Evolutionary conservation across 345 rosid species (phyloP).

Genomic region (Hypericum perforatum): DNA sequence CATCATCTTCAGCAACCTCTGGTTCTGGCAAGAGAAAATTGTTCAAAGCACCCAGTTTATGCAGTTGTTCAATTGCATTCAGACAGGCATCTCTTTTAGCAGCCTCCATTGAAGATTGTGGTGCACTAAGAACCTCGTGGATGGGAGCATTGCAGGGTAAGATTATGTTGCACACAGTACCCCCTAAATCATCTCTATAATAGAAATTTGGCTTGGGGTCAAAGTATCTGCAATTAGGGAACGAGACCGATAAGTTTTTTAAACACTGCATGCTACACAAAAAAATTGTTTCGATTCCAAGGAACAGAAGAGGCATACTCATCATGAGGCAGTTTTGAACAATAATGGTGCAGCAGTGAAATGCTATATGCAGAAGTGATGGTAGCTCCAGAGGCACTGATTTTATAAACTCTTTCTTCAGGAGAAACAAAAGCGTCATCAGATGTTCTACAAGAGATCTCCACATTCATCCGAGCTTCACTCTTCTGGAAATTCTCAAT

Average conservation of each 20-base stretch:
- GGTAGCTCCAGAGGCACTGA: conserved; percentile 66
- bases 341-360: conserved; percentile 67
- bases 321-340: conserved; percentile 86
- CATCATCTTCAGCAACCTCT: conserved; percentile 30
- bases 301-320: conserved; percentile 46
- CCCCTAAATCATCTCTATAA: conserved; percentile 57
- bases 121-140: conserved; percentile 43
- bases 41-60: conserved; percentile 62
- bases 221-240: conserved; percentile 50
- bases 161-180: conserved; percentile 58
- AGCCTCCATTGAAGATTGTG: conserved; percentile 56
- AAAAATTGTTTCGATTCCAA: conserved; percentile 9
- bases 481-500: conserved; percentile 47
- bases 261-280: not conserved
- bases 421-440: conserved; percentile 31
- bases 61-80: conserved; percentile 73
- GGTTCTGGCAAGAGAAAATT: conserved; percentile 51
- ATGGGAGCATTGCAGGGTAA: conserved; percentile 85
- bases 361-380: conserved; percentile 71
- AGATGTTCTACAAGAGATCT: conserved; percentile 61
- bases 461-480: conserved; percentile 60
- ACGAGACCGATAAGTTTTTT: conserved; percentile 8
- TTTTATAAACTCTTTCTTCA: conserved; percentile 58
- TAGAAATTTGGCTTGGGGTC: conserved; percentile 68
- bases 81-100: conserved; percentile 80